Evolutionary conservation across 768 basidiomycete species (phyloP), one percentile per base, ranked within the genome.

Genomic region (Trametes cingulata): DNA sequence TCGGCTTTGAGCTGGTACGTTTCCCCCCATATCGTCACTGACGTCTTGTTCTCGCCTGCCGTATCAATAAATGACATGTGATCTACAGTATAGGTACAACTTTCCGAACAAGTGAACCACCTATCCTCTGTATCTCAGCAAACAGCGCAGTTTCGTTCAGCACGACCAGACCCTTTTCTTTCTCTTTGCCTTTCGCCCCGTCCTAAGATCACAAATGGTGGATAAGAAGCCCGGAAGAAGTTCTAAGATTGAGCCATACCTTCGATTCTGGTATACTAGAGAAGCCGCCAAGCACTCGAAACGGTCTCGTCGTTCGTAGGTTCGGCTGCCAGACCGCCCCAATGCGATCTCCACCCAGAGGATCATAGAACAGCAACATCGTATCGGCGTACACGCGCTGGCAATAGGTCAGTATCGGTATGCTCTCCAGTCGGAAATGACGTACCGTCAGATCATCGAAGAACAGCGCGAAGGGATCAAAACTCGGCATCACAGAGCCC

Each of bases 301-400:
- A 93, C 5, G 85, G 79, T 46, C 87, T 77, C 0, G 84, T 73
- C 24, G 80, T 75, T 56, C 80, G 82, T 35, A 92, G 74, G 14
- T 77, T 78, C 6, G 92, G 88, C 67, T 95, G 91, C 93, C 94
- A 98, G 1, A 97, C 86, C 0, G 81, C 86, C 6, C 92, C 95
- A 52, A 95, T 88, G 35, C 78, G 77, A 57, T 83, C 78, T 0
- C 95, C 93, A 13, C 97, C 97, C 35, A 85, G 80, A 0, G 83
- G 76, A 64, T 98, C 95, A 66, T 85, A 84, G 78, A 98, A 99
- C 39, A 96, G 79, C 58, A 90, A 83, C 63, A 91, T 81, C 0
- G 88, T 88, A 61, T 92, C 88, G 1, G 83, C 77, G 68, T 93
- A 95, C 5, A 85, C 74, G 19, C 81, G 79, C 90, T 95, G 59